phyloP scores from a whole-genome alignment of 306 rosid species.

The Trifolium subterraneum region DNA sequence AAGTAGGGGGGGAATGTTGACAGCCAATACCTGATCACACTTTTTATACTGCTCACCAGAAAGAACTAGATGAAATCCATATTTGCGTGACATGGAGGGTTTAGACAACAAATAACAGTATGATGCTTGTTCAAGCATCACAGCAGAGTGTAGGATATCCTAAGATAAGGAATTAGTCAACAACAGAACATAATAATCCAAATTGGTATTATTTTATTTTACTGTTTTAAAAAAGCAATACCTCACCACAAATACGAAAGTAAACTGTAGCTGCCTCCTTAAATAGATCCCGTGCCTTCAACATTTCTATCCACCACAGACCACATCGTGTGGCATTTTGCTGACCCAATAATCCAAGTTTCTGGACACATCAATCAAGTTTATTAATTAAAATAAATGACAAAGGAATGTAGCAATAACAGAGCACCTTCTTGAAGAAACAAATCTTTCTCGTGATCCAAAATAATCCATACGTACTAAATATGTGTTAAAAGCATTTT shows the following conservation, averaged over 20 bases:
- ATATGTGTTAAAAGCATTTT: slow-evolving; percentile 91
- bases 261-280: slow-evolving; percentile 92
- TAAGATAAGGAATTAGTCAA: slow-evolving; percentile 51
- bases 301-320: slow-evolving; percentile 95
- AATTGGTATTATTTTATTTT: slow-evolving; percentile 12
- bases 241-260: slow-evolving; percentile 95
- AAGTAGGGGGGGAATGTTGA: slow-evolving; percentile 12
- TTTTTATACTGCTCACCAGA: slow-evolving; percentile 97
- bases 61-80: slow-evolving; percentile 99
- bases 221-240: slow-evolving; percentile 42
- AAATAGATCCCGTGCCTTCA: slow-evolving; percentile 80
- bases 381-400: slow-evolving; percentile 38
- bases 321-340: slow-evolving; percentile 93
- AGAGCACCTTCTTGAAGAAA: slow-evolving; percentile 30
- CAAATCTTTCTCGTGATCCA: slow-evolving; percentile 19
- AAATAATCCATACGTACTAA: slow-evolving; percentile 65
- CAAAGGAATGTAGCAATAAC: slow-evolving; percentile 35
- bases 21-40: slow-evolving; percentile 79
- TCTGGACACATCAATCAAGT: slow-evolving; percentile 61
- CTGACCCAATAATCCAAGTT: slow-evolving; percentile 79
- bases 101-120: slow-evolving; percentile 86
- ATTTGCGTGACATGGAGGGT: slow-evolving; percentile 94
- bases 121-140: slow-evolving; percentile 99
- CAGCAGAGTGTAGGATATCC: slow-evolving; percentile 94
- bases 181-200: slow-evolving; percentile 40